Evolutionary conservation across 2,329 filamentous ascomycete genomes (phyloP).

Genomic region (Ceratocystis papillata): DNA sequence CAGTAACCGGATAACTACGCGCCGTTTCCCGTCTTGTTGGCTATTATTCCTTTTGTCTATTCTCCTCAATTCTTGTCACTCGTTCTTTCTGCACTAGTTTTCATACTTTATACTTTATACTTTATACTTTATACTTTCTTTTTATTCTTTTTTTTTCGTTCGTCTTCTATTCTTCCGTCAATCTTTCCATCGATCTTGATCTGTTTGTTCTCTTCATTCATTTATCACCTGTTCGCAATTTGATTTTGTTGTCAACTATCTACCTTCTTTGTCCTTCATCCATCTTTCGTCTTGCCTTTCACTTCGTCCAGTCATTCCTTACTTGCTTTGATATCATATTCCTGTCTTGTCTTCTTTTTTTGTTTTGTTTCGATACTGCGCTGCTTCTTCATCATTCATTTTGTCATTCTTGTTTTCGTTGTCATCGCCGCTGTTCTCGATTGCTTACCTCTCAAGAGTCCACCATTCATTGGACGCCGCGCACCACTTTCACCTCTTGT

Average conservation of each 20-base stretch:
- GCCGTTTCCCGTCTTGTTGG: slow-evolving; percentile 10
- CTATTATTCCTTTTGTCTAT: neutral
- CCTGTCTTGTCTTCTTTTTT: neutral
- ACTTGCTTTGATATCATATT: slow-evolving; percentile 6
- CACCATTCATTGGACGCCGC: neutral
- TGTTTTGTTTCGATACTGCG: neutral
- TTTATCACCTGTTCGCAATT: too few relatives aligned
- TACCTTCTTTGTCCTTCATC: slow-evolving; percentile 11
- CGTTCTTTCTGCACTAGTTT: neutral
- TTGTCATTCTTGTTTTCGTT: neutral
- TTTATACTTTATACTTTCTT: slow-evolving; percentile 6
- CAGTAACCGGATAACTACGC: slow-evolving; percentile 3
- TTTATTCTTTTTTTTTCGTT: slow-evolving; percentile 12
- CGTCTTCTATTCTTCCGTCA: slow-evolving; percentile 1
- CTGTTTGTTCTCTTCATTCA: too few relatives aligned
- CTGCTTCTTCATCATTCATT: neutral
- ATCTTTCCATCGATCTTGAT: too few relatives aligned
- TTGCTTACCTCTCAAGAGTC: neutral
- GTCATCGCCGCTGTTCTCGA: neutral
- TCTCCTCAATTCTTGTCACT: slow-evolving; percentile 4
- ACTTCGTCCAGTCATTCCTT: slow-evolving; percentile 6
- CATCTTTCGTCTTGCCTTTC: neutral
- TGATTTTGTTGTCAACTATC: neutral
- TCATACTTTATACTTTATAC: neutral
- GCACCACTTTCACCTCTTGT: neutral